These are phyloP conservation scores for Colletotrichum filicis DNA, from an alignment of 2,329 filamentous ascomycete species.

Conservation along the genomic window DNA sequence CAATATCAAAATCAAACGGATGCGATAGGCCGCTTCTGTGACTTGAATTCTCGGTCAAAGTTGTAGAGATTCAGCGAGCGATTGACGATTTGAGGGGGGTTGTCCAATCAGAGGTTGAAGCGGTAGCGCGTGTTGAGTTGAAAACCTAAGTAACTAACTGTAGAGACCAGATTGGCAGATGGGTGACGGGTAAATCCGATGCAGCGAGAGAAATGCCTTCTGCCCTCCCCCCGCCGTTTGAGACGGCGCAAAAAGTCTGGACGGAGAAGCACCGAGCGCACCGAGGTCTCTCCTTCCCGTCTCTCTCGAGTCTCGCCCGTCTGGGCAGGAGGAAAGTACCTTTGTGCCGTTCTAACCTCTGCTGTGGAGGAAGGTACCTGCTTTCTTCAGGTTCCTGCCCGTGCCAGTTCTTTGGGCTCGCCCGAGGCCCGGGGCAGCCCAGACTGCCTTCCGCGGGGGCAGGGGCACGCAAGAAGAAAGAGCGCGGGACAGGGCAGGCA, in stretches of 20 bases:
- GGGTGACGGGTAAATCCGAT: neutral
- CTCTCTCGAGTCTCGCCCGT: too few species aligned
- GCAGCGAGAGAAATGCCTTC: neutral
- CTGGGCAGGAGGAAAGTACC: neutral
- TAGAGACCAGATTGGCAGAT: too few species aligned
- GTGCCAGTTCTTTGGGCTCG: slow-evolving; percentile 36
- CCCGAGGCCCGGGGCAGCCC: slow-evolving; percentile 38
- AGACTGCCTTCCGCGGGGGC: slow-evolving; percentile 44
- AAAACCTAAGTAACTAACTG: neutral
- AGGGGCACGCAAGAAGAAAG: slow-evolving; percentile 24
- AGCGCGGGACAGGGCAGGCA: neutral
- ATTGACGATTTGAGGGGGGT: neutral
- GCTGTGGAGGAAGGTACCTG: neutral
- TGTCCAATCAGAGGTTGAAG: neutral
- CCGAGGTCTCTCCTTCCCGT: neutral
- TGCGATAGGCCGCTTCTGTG: slow-evolving; percentile 9
- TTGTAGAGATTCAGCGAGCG: slow-evolving; percentile 25
- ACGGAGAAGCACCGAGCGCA: slow-evolving; percentile 29
- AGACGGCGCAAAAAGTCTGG: neutral
- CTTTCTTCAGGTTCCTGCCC: neutral
- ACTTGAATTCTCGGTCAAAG: slow-evolving; percentile 16
- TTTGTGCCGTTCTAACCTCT: neutral
- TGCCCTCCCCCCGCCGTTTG: neutral
- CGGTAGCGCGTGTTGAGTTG: neutral
- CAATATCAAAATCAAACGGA: slow-evolving; percentile 10